Conservation (phyloP, 768 basidiomycete genomes). For the Rhodotorula babjevae region DNA sequence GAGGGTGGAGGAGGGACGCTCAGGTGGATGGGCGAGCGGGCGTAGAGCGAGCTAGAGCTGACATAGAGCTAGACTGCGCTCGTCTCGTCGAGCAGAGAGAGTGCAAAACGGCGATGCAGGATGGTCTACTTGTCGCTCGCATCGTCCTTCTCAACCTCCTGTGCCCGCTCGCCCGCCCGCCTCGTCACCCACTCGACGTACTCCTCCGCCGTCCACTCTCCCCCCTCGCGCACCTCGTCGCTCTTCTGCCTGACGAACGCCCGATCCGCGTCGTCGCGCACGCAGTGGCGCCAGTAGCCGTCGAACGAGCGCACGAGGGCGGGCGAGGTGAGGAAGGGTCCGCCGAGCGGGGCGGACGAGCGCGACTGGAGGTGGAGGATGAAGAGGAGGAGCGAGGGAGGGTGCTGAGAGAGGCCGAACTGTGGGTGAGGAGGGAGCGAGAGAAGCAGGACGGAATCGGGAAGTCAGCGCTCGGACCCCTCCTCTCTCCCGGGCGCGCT, state of each 20-base stretch:
- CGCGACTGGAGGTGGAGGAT: conserved; percentile 50
- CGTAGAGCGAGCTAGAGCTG: background rate
- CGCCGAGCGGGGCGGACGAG: conserved; percentile 46
- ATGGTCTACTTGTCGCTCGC: too few species aligned
- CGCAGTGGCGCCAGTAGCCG: conserved; percentile 31
- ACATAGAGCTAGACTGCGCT: background rate
- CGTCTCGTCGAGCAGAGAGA: too few species aligned
- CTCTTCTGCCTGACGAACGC: conserved; percentile 1
- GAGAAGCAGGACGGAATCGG: too few species aligned
- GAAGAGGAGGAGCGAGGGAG: conserved; percentile 60
- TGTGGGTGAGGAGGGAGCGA: background rate
- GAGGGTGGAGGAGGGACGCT: conserved; percentile 11
- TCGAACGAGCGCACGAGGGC: conserved; percentile 18
- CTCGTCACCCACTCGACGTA: conserved; percentile 11
- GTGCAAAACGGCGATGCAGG: too few species aligned
- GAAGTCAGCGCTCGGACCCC: background rate
- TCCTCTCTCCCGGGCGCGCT: too few species aligned
- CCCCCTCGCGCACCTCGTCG: background rate
- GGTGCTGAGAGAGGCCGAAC: conserved; percentile 57
- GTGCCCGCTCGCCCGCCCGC: conserved; percentile 9
- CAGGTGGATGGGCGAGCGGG: conserved; percentile 11
- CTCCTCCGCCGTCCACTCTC: conserved; percentile 15
- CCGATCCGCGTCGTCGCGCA: conserved; percentile 25
- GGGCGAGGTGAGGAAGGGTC: conserved; percentile 4
- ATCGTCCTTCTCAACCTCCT: too few species aligned